Evolutionary conservation across 176 grass and related monocot genomes (phyloP).

Genomic region (Dactylis glomerata): DNA sequence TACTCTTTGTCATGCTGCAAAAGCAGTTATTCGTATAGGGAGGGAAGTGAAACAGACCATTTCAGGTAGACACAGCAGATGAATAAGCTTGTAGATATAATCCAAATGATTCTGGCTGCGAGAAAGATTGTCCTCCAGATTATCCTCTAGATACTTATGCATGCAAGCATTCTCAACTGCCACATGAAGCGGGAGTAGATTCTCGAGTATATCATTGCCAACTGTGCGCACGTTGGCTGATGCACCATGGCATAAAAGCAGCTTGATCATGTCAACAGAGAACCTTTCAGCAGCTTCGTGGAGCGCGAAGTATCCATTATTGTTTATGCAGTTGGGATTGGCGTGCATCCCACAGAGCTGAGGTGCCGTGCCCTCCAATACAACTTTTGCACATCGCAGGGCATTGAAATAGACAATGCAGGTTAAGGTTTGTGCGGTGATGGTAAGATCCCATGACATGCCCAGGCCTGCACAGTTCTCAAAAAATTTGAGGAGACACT

Average conservation of each 20-base stretch:
- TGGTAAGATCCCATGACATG: not conserved
- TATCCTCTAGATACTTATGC: constrained; percentile 32
- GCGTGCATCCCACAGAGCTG: not conserved
- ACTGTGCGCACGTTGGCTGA: constrained; percentile 10
- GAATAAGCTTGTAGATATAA: constrained; percentile 26
- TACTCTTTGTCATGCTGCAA: not conserved
- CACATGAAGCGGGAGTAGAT: constrained; percentile 29
- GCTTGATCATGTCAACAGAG: constrained; percentile 30
- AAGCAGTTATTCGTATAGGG: not conserved
- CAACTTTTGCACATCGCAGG: not conserved
- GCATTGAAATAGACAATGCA: not conserved
- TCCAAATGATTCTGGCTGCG: not conserved
- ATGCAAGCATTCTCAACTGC: constrained; percentile 30
- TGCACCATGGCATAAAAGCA: constrained; percentile 21
- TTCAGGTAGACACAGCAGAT: constrained; percentile 22
- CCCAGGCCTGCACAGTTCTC: not conserved
- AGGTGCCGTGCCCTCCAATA: constrained; percentile 1
- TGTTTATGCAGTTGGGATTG: constrained; percentile 29
- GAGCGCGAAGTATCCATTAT: constrained; percentile 3
- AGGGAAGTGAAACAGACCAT: constrained; percentile 21
- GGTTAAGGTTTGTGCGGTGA: not conserved
- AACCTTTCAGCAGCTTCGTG: constrained; percentile 32
- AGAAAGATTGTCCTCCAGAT: not conserved
- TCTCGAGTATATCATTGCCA: not conserved
- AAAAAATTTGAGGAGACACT: not conserved